Conservation (phyloP, 345 rosid genomes). For the Limnanthes douglasii region DNA sequence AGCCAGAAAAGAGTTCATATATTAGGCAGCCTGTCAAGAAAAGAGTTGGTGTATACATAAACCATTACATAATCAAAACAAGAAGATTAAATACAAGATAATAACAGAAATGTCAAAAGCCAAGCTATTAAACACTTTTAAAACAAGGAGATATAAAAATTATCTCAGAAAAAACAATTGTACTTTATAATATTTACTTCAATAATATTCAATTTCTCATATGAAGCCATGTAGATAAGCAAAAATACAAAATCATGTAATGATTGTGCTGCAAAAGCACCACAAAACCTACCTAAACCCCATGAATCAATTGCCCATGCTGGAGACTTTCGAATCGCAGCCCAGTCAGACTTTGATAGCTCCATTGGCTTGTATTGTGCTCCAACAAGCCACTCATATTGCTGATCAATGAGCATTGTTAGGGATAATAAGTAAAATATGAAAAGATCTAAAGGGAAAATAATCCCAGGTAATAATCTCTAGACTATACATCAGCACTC, state of each 20-base stretch:
- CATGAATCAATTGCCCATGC: slow-evolving; percentile 98
- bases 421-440: slow-evolving; percentile 3
- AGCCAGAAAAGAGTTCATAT: slow-evolving; percentile 81
- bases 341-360: slow-evolving; percentile 86
- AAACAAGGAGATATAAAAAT: too few relatives aligned
- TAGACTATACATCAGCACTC: too few relatives aligned
- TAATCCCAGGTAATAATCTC: too few relatives aligned
- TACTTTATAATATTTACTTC: too few relatives aligned
- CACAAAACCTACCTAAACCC: slow-evolving; percentile 70
- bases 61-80: too few relatives aligned
- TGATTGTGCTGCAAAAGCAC: background rate
- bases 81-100: too few relatives aligned
- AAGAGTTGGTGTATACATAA: background rate
- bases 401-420: slow-evolving; percentile 39
- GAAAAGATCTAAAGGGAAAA: slow-evolving; percentile 8
- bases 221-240: too few relatives aligned
- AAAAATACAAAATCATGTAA: background rate
- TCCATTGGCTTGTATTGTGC: slow-evolving; percentile 92
- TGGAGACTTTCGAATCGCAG: slow-evolving; percentile 78
- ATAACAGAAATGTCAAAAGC: too few relatives aligned
- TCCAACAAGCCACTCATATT: slow-evolving; percentile 89
- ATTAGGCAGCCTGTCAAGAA: slow-evolving; percentile 69
- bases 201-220: too few relatives aligned
- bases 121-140: too few relatives aligned
- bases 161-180: too few relatives aligned